These are phyloP conservation scores for Phytophthora nicotianae DNA, from an alignment of 352 stramenopile species.

Conservation along the genomic window DNA sequence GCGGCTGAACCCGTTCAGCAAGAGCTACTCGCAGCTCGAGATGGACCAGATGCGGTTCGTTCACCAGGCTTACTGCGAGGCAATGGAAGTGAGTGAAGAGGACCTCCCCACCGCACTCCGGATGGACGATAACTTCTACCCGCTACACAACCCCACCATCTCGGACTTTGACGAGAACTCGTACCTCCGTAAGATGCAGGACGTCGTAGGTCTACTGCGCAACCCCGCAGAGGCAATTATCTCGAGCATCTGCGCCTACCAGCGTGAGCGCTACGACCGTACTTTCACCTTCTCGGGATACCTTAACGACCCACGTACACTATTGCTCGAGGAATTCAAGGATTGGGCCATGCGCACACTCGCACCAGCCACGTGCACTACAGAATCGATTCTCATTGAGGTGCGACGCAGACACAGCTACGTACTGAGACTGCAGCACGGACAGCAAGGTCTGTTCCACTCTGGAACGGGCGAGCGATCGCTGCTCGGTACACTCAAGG, in stretches of 20 bases:
- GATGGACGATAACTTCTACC: conserved; percentile 88
- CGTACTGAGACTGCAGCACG: conserved; percentile 77
- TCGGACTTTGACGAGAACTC: conserved; percentile 89
- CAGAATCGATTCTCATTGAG: conserved; percentile 77
- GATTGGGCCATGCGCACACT: conserved; percentile 86
- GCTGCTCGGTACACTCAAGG: conserved; percentile 80
- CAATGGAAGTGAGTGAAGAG: conserved; percentile 83
- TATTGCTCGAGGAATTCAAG: conserved; percentile 88
- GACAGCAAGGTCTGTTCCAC: conserved; percentile 83
- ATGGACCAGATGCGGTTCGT: conserved; percentile 87
- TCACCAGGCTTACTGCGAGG: conserved; percentile 86
- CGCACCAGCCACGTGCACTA: conserved; percentile 74
- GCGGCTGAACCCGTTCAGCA: conserved; percentile 80
- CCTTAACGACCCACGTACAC: conserved; percentile 79
- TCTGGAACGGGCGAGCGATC: conserved; percentile 76
- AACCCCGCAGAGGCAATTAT: conserved; percentile 88
- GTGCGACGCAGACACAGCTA: conserved; percentile 79
- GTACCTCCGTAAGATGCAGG: conserved; percentile 89
- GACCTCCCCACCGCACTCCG: conserved; percentile 83
- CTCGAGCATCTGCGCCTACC: conserved; percentile 86
- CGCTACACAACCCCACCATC: conserved; percentile 71
- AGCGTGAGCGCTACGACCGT: conserved; percentile 77
- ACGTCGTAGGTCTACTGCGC: conserved; percentile 76
- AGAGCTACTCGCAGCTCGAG: conserved; percentile 86
- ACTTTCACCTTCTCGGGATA: conserved; percentile 81